Conservation (phyloP, 2,329 filamentous ascomycete species). For the Macrophomina pseudophaseolina region DNA sequence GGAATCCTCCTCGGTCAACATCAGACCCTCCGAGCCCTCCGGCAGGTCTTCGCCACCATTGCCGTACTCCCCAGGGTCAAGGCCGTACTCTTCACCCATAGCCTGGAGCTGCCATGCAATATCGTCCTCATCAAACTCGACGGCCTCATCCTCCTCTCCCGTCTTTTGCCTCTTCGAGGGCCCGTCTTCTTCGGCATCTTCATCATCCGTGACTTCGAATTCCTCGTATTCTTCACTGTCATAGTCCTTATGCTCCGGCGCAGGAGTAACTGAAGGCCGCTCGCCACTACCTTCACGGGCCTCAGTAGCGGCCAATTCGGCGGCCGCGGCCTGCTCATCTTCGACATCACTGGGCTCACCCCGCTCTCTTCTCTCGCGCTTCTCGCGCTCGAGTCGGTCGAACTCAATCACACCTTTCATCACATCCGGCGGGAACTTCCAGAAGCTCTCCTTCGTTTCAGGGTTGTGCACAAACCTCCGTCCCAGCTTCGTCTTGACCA, state of each 20-base stretch:
- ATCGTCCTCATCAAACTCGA: slow-evolving; percentile 93
- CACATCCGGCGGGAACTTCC: slow-evolving; percentile 90
- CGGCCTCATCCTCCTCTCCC: slow-evolving; percentile 53
- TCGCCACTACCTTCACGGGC: slow-evolving; percentile 34
- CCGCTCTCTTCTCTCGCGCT: slow-evolving; percentile 61
- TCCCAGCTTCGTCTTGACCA: slow-evolving; percentile 91
- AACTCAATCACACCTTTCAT: slow-evolving; percentile 75
- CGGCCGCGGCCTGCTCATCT: slow-evolving; percentile 39
- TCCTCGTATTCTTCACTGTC: slow-evolving; percentile 79
- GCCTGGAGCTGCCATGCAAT: slow-evolving; percentile 89
- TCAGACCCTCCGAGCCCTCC: slow-evolving; percentile 72
- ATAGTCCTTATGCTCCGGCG: slow-evolving; percentile 43
- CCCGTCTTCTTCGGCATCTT: slow-evolving; percentile 53
- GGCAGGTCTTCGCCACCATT: slow-evolving; percentile 70
- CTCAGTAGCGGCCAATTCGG: slow-evolving; percentile 30
- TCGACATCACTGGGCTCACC: slow-evolving; percentile 45
- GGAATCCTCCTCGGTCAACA: slow-evolving; percentile 76
- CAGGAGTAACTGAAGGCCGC: slow-evolving; percentile 34
- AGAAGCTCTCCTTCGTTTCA: slow-evolving; percentile 85
- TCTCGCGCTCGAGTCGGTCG: slow-evolving; percentile 72
- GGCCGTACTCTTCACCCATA: slow-evolving; percentile 84
- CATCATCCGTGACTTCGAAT: slow-evolving; percentile 70
- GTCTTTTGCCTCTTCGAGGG: slow-evolving; percentile 57
- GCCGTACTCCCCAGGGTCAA: slow-evolving; percentile 78
- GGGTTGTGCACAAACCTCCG: slow-evolving; percentile 90